phyloP scores from a whole-genome alignment of 495 filamentous ascomycete genomes.

The Podospora pseudocomata region DNA sequence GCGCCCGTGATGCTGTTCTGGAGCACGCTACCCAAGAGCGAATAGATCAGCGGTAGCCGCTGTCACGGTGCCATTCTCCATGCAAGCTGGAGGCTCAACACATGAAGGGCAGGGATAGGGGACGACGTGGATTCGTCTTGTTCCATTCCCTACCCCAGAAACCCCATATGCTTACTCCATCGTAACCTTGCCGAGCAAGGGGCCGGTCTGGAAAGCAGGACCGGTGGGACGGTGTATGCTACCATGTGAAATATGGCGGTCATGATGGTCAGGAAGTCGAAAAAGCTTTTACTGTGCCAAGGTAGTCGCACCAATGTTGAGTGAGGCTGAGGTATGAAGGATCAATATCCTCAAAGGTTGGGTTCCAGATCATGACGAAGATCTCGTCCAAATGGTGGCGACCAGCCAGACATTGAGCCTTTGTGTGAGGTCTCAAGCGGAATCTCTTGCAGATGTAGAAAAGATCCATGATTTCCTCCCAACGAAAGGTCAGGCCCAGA shows the following conservation, averaged over 20 bases:
- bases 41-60: neutral
- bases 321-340: too few relatives aligned
- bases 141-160: neutral
- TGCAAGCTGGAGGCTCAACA: neutral
- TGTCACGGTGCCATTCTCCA: conserved; percentile 3
- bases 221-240: neutral
- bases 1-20: neutral
- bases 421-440: too few relatives aligned
- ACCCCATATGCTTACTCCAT: neutral
- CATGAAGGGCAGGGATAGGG: neutral
- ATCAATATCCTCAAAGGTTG: too few relatives aligned
- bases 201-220: neutral
- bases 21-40: neutral
- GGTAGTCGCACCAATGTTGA: too few relatives aligned
- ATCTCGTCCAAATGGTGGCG: too few relatives aligned
- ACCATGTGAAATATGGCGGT: neutral
- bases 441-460: neutral
- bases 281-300: too few relatives aligned
- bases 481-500: neutral
- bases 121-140: neutral
- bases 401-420: too few relatives aligned
- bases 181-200: neutral
- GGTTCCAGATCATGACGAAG: too few relatives aligned
- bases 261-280: too few relatives aligned
- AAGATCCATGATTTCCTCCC: neutral